Evolutionary conservation across 2,329 filamentous ascomycete genomes (phyloP), one percentile per base, ranked within the genome.

Genomic region (Diaporthe sp.): DNA sequence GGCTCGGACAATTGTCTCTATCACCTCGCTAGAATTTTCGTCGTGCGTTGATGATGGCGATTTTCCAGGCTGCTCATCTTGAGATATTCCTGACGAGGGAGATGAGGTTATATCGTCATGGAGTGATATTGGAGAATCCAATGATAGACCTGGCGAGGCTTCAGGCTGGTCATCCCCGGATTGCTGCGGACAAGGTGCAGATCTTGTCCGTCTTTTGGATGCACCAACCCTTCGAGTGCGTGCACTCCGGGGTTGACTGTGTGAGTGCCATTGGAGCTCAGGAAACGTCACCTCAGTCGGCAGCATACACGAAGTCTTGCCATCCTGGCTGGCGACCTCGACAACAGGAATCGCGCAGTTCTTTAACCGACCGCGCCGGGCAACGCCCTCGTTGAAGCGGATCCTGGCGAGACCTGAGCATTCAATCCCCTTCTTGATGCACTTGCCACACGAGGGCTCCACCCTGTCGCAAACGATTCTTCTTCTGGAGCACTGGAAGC

Each of bases 381-480:
- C 65, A 28, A 68, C 65, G 9, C 65, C 65, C 22, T 68, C 22
- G 47, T 68, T 68, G 65, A 68, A 68, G 47, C 65, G 65, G 4
- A 68, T 68, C 31, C 65, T 37, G 10, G 65, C 47, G 28, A 68
- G 65, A 13, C 65, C 65, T 3, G 65, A 53, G 34, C 65, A 68
- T 8, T 68, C 31, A 7, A 68, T 37, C 2, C 63, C 63, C 4
- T 68, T 68, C 31, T 68, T 68, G 8, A 53, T 13, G 31, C 65
- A 68, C 31, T 68, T 68, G 22, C 47, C 65, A 53, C 65, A 68
- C 5, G 65, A 39, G 2, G 65, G 65, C 22, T 68, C 65, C 25
- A 25, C 65, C 31, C 47, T 53, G 10, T 68, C 65, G 5, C 65
- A 68, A 3, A 17, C 20, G 31, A 68, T 68, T 6, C 65, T 68